Evolutionary conservation across 1,284 basidiomycete genomes (phyloP), one percentile per base, ranked within the genome.

Genomic region (Puccinia hordei): DNA sequence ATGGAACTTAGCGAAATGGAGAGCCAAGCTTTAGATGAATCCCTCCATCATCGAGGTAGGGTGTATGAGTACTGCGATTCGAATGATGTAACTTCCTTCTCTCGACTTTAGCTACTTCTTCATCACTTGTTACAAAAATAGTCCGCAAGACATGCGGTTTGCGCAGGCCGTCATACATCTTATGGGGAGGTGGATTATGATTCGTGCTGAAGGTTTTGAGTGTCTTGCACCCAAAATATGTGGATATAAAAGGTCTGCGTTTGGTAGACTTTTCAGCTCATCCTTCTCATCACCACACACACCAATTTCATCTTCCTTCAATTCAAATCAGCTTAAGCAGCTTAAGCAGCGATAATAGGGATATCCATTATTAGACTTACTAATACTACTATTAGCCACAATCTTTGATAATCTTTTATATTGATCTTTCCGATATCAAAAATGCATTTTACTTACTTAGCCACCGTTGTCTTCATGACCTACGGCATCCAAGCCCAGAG

Each of bases 391-490:
- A 24, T 22, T 33, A 33, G 44, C 66, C 6, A 46, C 41, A 49
- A 27, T 30, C 44, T 33, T 69, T 69, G 1, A 49, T 46, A 53
- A 53, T 5, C 27, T 71, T 51, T 51, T n/a, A n/a, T n/a, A 27
- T 71, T 38, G 44, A 71, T 49, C 68, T 5, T 1, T 35, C 33
- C 17, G 1, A 71, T 5, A 33, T 53, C 46, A 71, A 71, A 41
- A 33, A 71, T 71, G 68, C 68, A 71, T 13, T 2, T 71, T 35
- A 51, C 27, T n/a, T 71, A 51, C 68, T 33, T 71, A 33, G 68
- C 68, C 19, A 35, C 68, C 49, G 68, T 44, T 35, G 27, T 38
- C n/a, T 53, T 71, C 6, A 53, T 71, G 46, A 1, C 68, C 51
- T 71, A 38, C n/a, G 68, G 68, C 8, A 35, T 35, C 68, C 1